Base-by-base conservation (phyloP, 345 rosid species). In the Draba incana region DNA sequence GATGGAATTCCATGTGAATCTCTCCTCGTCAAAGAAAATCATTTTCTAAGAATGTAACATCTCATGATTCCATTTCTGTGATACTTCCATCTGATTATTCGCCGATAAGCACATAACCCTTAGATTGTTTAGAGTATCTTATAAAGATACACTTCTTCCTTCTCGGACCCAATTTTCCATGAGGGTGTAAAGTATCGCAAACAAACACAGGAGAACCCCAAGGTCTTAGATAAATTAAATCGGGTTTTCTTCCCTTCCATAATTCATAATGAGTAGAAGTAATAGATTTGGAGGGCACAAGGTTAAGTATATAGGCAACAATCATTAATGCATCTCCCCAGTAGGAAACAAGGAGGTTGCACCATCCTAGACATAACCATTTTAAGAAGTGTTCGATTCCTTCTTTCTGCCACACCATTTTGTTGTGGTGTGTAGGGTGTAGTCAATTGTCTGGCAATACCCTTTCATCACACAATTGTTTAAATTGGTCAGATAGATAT, bases 41-140 rank as follows among this genome's bases (percentile, higher is more conserved):
- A 52, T 60, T 65, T 30, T 69, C 60, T 11, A 69, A 44, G 24
- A 78, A 78, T 4, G n/a, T 60, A 2, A 52, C 35, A 69, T 69
- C 69, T 57, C 9, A 10, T 37, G 65, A 73, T 62, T 67, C 10
- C 0, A 62, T 56, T 37, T 56, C 13, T 33, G 1, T 31, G 14
- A 55, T 4, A 55, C 16, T 33, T 3, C n/a, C 42, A 55, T 55
- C 8, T 4, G 10, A 55, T 31, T 55, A 25, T 55, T 55, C 25
- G 3, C 24, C 25, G 6, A 14, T 31, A 5, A 24, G 35, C 12
- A 58, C 64, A 41, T 42, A 41, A 41, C 23, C 49, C 3, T 54
- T 54, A 14, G 59, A 55, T 6, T 55, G 9, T 6, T 16, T n/a
- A 35, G n/a, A 4, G 14, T 55, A 33, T 10, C 44, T 41, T n/a